Conservation (phyloP, 2,329 filamentous ascomycete species). For the Fusarium cicatricum region DNA sequence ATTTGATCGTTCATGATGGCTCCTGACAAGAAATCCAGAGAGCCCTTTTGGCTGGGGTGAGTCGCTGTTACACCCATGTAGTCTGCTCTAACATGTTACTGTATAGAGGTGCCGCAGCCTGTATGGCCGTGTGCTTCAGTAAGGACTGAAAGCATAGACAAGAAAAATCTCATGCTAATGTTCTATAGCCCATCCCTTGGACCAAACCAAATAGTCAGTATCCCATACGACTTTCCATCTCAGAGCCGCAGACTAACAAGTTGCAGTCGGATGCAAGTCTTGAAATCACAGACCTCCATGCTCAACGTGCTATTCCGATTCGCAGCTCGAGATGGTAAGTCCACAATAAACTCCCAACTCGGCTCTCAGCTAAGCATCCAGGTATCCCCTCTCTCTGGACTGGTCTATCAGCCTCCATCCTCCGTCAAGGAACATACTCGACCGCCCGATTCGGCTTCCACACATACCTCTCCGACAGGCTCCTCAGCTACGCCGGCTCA, state of each 20-base stretch:
- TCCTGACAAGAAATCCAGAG: conserved; percentile 40
- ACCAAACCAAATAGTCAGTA: conserved; percentile 55
- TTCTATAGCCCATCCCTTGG: conserved; percentile 52
- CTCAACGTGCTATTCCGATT: conserved; percentile 50
- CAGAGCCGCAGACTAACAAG: background rate
- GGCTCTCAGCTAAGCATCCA: conserved; percentile 17
- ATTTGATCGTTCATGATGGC: conserved; percentile 21
- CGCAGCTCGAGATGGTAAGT: conserved; percentile 50
- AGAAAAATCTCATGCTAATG: background rate
- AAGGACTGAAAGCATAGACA: conserved; percentile 23
- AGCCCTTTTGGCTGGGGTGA: conserved; percentile 57
- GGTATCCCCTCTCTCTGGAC: conserved; percentile 54
- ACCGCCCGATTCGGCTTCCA: conserved; percentile 56
- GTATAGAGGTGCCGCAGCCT: conserved; percentile 53
- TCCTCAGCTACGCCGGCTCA: conserved; percentile 39
- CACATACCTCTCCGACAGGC: conserved; percentile 45
- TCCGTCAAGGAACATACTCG: conserved; percentile 55
- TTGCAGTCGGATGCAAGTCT: conserved; percentile 54
- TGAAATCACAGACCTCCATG: conserved; percentile 52
- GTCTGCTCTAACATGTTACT: conserved; percentile 1
- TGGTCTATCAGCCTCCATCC: conserved; percentile 54
- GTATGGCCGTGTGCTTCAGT: conserved; percentile 57
- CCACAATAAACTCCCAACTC: accelerated
- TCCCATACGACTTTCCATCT: too few relatives aligned
- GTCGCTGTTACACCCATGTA: conserved; percentile 1